phyloP scores from a whole-genome alignment of 2,329 filamentous ascomycete genomes.

The Cladosporium sp. region DNA sequence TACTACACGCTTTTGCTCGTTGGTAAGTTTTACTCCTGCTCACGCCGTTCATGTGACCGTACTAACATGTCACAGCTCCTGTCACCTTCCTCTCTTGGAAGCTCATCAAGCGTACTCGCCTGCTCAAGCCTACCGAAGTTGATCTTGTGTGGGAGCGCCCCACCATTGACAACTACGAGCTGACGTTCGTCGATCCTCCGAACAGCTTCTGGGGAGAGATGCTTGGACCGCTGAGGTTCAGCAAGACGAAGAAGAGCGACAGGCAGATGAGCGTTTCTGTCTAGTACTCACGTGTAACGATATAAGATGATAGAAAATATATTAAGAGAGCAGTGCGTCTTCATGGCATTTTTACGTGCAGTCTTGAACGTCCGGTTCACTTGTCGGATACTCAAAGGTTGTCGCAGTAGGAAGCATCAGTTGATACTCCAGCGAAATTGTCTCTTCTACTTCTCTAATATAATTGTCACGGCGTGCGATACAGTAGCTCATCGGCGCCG shows the following conservation, averaged over 20 bases:
- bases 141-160: slow-evolving; percentile 64
- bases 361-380: too few relatives aligned
- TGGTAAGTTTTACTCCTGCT: slow-evolving; percentile 16
- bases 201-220: slow-evolving; percentile 55
- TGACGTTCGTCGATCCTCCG: slow-evolving; percentile 44
- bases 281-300: not conserved
- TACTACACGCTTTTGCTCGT: slow-evolving; percentile 41
- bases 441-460: too few relatives aligned
- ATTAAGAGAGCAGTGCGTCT: too few relatives aligned
- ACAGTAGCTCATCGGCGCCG: too few relatives aligned
- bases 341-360: too few relatives aligned
- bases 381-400: too few relatives aligned
- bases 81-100: slow-evolving; percentile 60
- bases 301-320: too few relatives aligned
- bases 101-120: slow-evolving; percentile 56
- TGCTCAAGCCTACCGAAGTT: slow-evolving; percentile 50
- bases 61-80: slow-evolving; percentile 29
- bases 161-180: slow-evolving; percentile 56
- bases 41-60: not conserved
- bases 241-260: slow-evolving; percentile 16
- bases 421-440: too few relatives aligned
- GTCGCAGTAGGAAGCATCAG: too few relatives aligned
- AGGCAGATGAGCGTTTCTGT: slow-evolving; percentile 11
- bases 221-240: slow-evolving; percentile 35
- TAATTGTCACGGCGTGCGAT: too few relatives aligned